A percentile compares a stretch with the other conserved stretches of the same genome.
Evolutionary conservation across 306 rosid species (phyloP).

Genomic region (Datisca glomerata): DNA sequence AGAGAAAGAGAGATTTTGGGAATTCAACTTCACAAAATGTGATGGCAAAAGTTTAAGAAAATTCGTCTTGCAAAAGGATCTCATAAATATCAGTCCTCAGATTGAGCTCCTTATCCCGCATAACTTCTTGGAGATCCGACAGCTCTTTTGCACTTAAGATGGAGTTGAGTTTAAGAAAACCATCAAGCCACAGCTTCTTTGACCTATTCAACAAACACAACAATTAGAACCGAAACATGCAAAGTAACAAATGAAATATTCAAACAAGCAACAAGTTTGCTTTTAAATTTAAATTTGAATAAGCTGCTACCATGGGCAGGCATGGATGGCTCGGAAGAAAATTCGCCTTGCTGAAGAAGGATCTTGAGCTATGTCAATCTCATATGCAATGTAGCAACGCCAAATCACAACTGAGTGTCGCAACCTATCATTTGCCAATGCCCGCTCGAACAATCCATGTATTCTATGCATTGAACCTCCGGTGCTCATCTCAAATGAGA

Average conservation of each 20-base stretch:
- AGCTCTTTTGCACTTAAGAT: slow-evolving; percentile 69
- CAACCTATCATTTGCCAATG: slow-evolving; percentile 41
- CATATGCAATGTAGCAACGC: slow-evolving; percentile 77
- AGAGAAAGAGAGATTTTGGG: too few relatives aligned
- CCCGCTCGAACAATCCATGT: slow-evolving; percentile 81
- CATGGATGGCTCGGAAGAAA: slow-evolving; percentile 92
- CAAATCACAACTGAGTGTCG: slow-evolving; percentile 70
- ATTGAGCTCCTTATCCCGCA: slow-evolving; percentile 92
- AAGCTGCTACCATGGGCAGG: slow-evolving; percentile 99
- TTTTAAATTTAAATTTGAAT: too few relatives aligned
- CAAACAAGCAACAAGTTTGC: neutral
- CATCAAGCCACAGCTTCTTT: slow-evolving; percentile 86
- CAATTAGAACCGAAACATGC: too few relatives aligned
- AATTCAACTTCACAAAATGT: too few relatives aligned
- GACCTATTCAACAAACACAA: slow-evolving; percentile 51
- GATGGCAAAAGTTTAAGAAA: too few relatives aligned
- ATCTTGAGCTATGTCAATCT: slow-evolving; percentile 40
- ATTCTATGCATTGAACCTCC: slow-evolving; percentile 68
- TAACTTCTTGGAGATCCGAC: slow-evolving; percentile 94
- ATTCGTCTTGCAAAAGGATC: slow-evolving; percentile 73
- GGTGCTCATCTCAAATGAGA: slow-evolving; percentile 65
- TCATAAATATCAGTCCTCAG: slow-evolving; percentile 89
- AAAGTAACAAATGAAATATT: too few relatives aligned
- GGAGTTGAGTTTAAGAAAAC: slow-evolving; percentile 59
- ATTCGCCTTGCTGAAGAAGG: slow-evolving; percentile 65